Conservation (phyloP, 2,329 filamentous ascomycete genomes). For the Epichloe bromicola region DNA sequence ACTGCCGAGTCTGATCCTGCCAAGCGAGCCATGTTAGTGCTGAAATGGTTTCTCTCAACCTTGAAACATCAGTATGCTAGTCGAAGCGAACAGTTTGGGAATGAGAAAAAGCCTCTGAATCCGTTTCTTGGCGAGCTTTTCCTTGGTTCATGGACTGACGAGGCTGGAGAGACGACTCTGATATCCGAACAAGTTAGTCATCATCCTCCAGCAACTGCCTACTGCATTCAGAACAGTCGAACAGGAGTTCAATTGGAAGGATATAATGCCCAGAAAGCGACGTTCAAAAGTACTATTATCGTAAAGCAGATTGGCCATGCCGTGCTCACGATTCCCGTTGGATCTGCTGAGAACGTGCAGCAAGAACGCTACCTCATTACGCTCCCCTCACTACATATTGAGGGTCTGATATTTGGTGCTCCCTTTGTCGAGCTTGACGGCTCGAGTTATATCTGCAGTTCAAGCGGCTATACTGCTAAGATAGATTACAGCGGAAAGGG, state of each 20-base stretch:
- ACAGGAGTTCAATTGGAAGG: conserved; percentile 70
- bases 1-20: conserved; percentile 65
- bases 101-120: conserved; percentile 96
- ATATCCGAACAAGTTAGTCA: conserved; percentile 92
- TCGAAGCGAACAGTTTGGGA: conserved; percentile 66
- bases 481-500: conserved; percentile 90
- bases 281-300: conserved; percentile 85
- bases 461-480: conserved; percentile 73
- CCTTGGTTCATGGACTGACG: conserved; percentile 78
- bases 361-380: conserved; percentile 78
- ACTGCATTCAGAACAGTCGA: conserved; percentile 77
- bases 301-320: conserved; percentile 93
- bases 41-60: conserved; percentile 92
- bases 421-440: conserved; percentile 89
- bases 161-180: conserved; percentile 68
- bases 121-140: conserved; percentile 94
- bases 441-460: conserved; percentile 73
- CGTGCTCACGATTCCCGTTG: conserved; percentile 55
- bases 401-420: conserved; percentile 73
- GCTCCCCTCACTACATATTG: conserved; percentile 81
- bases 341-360: conserved; percentile 17
- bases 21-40: conserved; percentile 73
- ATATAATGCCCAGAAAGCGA: conserved; percentile 94
- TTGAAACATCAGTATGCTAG: conserved; percentile 73
- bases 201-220: conserved; percentile 89